Evolutionary conservation across 768 basidiomycete genomes (phyloP).

Genomic region (Gautieria morchelliformis): DNA sequence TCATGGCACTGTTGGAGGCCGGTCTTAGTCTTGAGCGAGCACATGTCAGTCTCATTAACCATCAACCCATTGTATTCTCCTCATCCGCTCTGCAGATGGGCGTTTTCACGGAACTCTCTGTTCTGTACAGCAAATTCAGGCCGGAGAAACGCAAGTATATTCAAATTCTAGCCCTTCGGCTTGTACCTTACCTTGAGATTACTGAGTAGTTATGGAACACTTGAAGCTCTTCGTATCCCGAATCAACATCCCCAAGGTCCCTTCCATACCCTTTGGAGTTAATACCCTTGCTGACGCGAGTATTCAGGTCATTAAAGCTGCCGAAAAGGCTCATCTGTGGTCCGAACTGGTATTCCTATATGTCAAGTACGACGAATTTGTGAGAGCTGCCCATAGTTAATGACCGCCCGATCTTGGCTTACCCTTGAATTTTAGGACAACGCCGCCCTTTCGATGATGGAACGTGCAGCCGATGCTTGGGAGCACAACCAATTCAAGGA

Average conservation of each 20-base stretch:
- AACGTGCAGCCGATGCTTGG: constrained; percentile 96
- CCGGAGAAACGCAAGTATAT: constrained; percentile 73
- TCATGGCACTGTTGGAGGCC: constrained; percentile 85
- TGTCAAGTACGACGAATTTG: constrained; percentile 95
- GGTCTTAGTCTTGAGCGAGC: constrained; percentile 95
- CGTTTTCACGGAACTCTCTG: constrained; percentile 92
- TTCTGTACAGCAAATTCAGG: constrained; percentile 89
- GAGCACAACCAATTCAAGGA: constrained; percentile 99
- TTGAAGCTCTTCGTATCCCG: constrained; percentile 91
- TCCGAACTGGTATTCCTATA: constrained; percentile 97
- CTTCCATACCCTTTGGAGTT: background rate
- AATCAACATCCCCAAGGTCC: constrained; percentile 93
- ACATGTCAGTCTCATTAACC: constrained; percentile 42
- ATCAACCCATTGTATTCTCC: background rate
- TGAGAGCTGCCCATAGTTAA: constrained; percentile 25
- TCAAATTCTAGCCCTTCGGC: constrained; percentile 5
- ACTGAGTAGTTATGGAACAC: constrained; percentile 85
- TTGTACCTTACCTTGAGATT: constrained; percentile 6
- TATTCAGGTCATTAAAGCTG: constrained; percentile 76
- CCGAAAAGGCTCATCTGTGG: constrained; percentile 97
- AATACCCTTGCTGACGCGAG: background rate
- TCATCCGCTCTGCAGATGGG: constrained; percentile 55
- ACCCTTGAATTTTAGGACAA: constrained; percentile 55
- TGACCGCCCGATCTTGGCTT: background rate
- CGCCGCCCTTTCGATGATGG: constrained; percentile 97